Conservation (phyloP, 495 filamentous ascomycete genomes). For the Podospora bellae-mahoneyi region DNA sequence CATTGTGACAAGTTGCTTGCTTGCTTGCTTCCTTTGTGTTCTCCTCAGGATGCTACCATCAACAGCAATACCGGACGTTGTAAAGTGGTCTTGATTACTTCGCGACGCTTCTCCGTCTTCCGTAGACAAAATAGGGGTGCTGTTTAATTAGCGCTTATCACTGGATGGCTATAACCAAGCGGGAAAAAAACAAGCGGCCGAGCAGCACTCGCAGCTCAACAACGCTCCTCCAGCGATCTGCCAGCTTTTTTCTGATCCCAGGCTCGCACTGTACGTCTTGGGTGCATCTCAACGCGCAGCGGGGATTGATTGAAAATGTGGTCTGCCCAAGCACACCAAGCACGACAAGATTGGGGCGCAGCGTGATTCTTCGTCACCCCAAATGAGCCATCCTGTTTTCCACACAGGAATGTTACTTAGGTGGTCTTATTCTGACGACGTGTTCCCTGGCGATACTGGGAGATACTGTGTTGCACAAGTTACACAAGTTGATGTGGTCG, state of each 20-base stretch:
- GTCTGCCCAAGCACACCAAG: background rate
- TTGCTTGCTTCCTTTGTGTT: background rate
- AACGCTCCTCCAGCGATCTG: background rate
- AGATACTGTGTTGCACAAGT: no score
- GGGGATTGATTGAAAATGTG: constrained; percentile 8
- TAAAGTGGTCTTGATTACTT: background rate
- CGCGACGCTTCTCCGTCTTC: background rate
- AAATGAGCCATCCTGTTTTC: background rate
- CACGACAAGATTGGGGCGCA: constrained; percentile 3
- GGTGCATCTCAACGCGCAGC: constrained; percentile 7
- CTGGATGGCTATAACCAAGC: constrained; percentile 5
- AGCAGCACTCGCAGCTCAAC: no score
- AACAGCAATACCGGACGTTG: background rate
- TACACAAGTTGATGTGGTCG: no score
- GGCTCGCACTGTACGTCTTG: constrained; percentile 14
- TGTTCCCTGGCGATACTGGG: background rate
- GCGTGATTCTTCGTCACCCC: background rate
- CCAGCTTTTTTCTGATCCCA: background rate
- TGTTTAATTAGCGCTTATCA: constrained; percentile 12
- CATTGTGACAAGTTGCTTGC: background rate
- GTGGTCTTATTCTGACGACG: background rate
- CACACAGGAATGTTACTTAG: background rate
- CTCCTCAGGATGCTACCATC: background rate
- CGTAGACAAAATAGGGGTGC: background rate
- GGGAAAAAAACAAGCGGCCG: constrained; percentile 5